These are phyloP conservation scores for Stereocaulon alpinum DNA, from an alignment of 495 filamentous ascomycete genomes.

Conservation along the genomic window DNA sequence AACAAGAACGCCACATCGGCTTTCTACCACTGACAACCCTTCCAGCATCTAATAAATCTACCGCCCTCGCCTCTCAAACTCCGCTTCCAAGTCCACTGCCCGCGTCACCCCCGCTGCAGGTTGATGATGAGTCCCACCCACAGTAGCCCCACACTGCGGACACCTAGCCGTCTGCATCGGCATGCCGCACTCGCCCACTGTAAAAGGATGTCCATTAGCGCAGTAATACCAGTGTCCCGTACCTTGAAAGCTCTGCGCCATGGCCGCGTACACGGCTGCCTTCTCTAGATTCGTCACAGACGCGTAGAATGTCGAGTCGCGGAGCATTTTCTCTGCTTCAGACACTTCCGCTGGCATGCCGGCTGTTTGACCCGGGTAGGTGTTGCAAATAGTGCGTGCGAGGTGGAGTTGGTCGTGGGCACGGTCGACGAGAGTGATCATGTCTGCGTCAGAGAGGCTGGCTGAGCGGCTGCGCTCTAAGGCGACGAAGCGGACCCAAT, in stretches of 20 bases:
- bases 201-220: conserved; percentile 48
- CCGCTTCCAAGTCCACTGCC: conserved; percentile 15
- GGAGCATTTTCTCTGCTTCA: conserved; percentile 19
- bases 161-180: conserved; percentile 53
- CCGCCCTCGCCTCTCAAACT: conserved; percentile 11
- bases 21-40: conserved; percentile 9
- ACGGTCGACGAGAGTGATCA: conserved; percentile 10
- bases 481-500: conserved; percentile 30
- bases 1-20: conserved; percentile 6
- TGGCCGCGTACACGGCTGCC: conserved; percentile 38
- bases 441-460: conserved; percentile 7
- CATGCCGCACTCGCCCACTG: conserved; percentile 56
- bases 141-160: conserved; percentile 50
- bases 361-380: conserved; percentile 23
- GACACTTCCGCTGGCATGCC: conserved; percentile 26
- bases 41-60: conserved; percentile 1
- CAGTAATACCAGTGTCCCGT: conserved; percentile 64
- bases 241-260: conserved; percentile 39
- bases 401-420: conserved; percentile 19
- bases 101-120: conserved; percentile 41
- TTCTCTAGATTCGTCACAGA: conserved; percentile 39
- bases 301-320: conserved; percentile 31
- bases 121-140: conserved; percentile 51
- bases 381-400: conserved; percentile 26
- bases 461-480: conserved; percentile 25